Percentiles rank a stretch among this genome's conserved stretches.
Conservation (phyloP, 2,329 filamentous ascomycete genomes). For the Ophiocordyceps unilateralis region DNA sequence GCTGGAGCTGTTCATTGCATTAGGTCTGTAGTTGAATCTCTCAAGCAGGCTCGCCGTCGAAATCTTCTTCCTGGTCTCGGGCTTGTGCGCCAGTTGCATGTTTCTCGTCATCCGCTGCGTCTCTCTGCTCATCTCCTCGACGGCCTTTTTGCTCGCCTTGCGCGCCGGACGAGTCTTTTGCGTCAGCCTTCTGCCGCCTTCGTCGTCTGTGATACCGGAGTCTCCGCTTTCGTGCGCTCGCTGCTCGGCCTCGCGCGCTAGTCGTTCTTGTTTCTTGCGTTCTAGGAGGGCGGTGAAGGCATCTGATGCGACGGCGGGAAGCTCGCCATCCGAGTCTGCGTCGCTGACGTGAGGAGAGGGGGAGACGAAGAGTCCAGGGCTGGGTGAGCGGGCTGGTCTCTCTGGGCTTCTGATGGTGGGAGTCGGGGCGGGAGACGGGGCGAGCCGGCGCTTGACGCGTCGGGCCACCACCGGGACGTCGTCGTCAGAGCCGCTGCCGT, state of each 20-base stretch:
- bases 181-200: conserved; percentile 46
- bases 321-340: conserved; percentile 26
- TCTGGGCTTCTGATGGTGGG: conserved; percentile 9
- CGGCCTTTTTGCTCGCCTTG: conserved; percentile 84
- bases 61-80: conserved; percentile 82
- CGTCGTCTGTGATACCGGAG: conserved; percentile 43
- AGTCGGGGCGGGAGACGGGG: conserved; percentile 16
- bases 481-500: no score
- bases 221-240: conserved; percentile 20
- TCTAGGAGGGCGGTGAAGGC: conserved; percentile 57
- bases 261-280: conserved; percentile 54
- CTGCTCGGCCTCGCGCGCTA: conserved; percentile 44
- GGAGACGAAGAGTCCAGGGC: conserved; percentile 37
- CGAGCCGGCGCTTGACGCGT: conserved; percentile 19
- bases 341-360: conserved; percentile 21
- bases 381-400: conserved; percentile 10
- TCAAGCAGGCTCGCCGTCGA: conserved; percentile 69
- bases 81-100: conserved; percentile 81
- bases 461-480: conserved; percentile 22
- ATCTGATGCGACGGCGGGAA: conserved; percentile 31
- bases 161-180: conserved; percentile 54
- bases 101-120: conserved; percentile 81
- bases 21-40: conserved; percentile 56
- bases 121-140: conserved; percentile 89
- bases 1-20: conserved; percentile 34